These are phyloP conservation scores for Cladophialophora immunda DNA, from an alignment of 2,329 filamentous ascomycete genomes.

Conservation along the genomic window DNA sequence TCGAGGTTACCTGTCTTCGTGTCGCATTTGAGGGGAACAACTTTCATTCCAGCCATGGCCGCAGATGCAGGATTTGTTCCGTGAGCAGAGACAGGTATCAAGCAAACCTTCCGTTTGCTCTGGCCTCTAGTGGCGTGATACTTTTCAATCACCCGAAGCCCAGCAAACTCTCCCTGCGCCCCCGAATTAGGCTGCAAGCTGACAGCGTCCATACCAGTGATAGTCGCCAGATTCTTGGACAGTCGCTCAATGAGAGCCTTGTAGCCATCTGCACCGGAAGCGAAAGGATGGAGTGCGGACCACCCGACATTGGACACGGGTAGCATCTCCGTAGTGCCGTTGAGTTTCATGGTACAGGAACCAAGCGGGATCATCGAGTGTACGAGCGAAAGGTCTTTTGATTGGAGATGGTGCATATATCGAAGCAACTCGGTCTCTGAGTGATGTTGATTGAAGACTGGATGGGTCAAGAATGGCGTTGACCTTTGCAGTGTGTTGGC, in stretches of 20 bases:
- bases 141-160: constrained; percentile 85
- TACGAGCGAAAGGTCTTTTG: constrained; percentile 90
- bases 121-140: constrained; percentile 75
- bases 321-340: constrained; percentile 91
- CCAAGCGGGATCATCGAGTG: constrained; percentile 98
- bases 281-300: constrained; percentile 82
- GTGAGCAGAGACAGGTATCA: constrained; percentile 94
- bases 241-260: constrained; percentile 73
- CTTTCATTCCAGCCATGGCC: constrained; percentile 94
- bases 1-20: constrained; percentile 87
- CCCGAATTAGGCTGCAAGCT: constrained; percentile 96
- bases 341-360: constrained; percentile 98
- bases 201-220: constrained; percentile 89
- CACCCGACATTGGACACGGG: constrained; percentile 81
- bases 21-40: constrained; percentile 92
- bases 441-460: constrained; percentile 93
- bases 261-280: constrained; percentile 74
- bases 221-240: constrained; percentile 77
- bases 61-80: constrained; percentile 96
- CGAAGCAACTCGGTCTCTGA: constrained; percentile 93
- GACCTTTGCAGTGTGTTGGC: constrained; percentile 68
- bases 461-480: constrained; percentile 82
- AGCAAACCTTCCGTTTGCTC: constrained; percentile 81
- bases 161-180: constrained; percentile 93
- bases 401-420: constrained; percentile 92